Evolutionary conservation across 108 stramenopile genomes (phyloP).

Genomic region (Fistulifera pelliculosa): DNA sequence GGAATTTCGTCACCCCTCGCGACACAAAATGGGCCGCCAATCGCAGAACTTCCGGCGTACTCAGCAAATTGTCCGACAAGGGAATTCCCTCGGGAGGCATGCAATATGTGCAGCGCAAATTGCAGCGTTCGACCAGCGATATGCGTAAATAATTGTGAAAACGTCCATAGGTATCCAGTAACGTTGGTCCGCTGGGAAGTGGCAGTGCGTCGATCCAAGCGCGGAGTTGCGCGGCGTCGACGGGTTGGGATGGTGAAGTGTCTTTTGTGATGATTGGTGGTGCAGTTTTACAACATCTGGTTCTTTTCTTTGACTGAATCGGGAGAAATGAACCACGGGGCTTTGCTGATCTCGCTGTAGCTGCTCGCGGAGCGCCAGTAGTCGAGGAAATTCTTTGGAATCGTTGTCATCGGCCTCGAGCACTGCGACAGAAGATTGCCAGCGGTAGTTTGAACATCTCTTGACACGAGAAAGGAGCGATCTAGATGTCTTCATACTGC

Average conservation of each 20-base stretch:
- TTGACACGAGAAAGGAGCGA: too few species aligned
- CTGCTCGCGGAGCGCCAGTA: constrained; percentile 22
- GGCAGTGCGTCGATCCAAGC: background rate
- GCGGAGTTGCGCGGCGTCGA: background rate
- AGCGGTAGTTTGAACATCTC: too few species aligned
- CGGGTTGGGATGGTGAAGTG: background rate
- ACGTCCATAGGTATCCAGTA: constrained; percentile 82
- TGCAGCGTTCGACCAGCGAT: constrained; percentile 94
- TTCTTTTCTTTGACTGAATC: background rate
- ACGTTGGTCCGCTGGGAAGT: constrained; percentile 2
- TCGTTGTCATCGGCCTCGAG: too few species aligned
- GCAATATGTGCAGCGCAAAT: constrained; percentile 95
- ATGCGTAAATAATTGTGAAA: constrained; percentile 93
- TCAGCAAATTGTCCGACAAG: constrained; percentile 59
- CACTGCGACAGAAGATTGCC: too few species aligned
- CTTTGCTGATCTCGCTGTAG: constrained; percentile 6
- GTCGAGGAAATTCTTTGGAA: constrained; percentile 10
- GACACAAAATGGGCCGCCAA: constrained; percentile 69
- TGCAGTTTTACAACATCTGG: too few species aligned
- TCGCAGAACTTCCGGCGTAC: constrained; percentile 72
- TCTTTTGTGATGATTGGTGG: too few species aligned
- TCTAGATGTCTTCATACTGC: too few species aligned
- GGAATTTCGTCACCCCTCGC: constrained; percentile 70
- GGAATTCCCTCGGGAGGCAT: constrained; percentile 97
- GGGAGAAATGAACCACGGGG: background rate